Evolutionary conservation across 164 flowering plant species (phyloP).

Genomic region (Warburgia ugandensis): DNA sequence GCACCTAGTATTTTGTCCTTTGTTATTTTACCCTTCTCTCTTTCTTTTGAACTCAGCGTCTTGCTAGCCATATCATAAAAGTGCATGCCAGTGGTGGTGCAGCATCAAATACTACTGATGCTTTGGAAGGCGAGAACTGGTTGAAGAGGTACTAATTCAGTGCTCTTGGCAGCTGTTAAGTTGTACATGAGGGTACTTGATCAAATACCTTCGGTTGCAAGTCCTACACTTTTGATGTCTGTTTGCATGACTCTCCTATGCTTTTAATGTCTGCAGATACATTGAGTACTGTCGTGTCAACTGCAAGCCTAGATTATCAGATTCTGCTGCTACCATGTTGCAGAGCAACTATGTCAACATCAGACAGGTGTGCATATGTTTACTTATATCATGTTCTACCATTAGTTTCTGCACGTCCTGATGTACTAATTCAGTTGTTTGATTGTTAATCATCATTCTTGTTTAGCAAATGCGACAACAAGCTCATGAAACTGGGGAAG

Average conservation of each 20-base stretch:
- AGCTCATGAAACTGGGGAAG: slow-evolving; percentile 89
- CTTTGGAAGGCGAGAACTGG: slow-evolving; percentile 87
- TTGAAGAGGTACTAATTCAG: slow-evolving; percentile 60
- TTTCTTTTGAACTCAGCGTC: slow-evolving; percentile 37
- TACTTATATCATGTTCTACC: not conserved
- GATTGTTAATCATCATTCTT: not conserved
- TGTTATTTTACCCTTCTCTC: not conserved
- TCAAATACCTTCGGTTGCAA: not conserved
- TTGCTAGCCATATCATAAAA: slow-evolving; percentile 89
- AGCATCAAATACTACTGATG: slow-evolving; percentile 33
- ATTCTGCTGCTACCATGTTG: slow-evolving; percentile 64
- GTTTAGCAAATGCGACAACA: slow-evolving; percentile 87
- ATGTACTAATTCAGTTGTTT: not conserved
- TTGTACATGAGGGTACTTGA: not conserved
- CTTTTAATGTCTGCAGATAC: slow-evolving; percentile 43
- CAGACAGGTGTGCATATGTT: slow-evolving; percentile 57
- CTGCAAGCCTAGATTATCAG: slow-evolving; percentile 87
- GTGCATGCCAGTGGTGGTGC: slow-evolving; percentile 81
- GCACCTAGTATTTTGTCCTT: too few relatives aligned
- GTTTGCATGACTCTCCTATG: slow-evolving; percentile 2
- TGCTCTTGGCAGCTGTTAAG: not conserved
- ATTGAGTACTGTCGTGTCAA: slow-evolving; percentile 73
- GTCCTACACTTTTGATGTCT: not conserved
- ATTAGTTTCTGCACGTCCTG: too few relatives aligned
- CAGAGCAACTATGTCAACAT: slow-evolving; percentile 82